These are phyloP conservation scores for Talaromyces sp. DNA, from an alignment of 2,329 filamentous ascomycete genomes.

Conservation along the genomic window DNA sequence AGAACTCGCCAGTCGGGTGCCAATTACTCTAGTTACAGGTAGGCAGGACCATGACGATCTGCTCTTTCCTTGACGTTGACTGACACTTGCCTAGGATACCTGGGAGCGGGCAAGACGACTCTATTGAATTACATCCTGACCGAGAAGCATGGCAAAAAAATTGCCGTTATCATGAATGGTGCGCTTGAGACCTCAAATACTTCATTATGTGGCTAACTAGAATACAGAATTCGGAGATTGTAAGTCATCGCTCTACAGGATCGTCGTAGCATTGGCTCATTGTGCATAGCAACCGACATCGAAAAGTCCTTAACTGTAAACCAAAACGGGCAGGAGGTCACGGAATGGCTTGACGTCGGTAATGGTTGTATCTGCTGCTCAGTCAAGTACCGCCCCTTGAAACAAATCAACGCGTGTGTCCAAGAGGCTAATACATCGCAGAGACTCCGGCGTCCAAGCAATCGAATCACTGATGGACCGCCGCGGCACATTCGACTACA, in stretches of 20 bases:
- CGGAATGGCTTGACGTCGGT: constrained; percentile 92
- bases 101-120: constrained; percentile 94
- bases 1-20: constrained; percentile 39
- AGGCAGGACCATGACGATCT: constrained; percentile 15
- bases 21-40: constrained; percentile 52
- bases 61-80: neutral
- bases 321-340: constrained; percentile 74
- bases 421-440: constrained; percentile 31
- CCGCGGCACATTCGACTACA: constrained; percentile 93
- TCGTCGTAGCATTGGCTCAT: neutral
- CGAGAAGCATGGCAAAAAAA: constrained; percentile 93
- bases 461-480: constrained; percentile 96
- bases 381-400: constrained; percentile 63
- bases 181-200: constrained; percentile 26
- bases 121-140: constrained; percentile 93
- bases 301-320: constrained; percentile 93
- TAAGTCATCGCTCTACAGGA: constrained; percentile 41
- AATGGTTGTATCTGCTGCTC: constrained; percentile 98
- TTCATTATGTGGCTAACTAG: constrained; percentile 18
- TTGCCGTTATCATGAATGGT: constrained; percentile 96
- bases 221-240: constrained; percentile 72
- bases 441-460: constrained; percentile 87
- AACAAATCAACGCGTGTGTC: no score
- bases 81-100: constrained; percentile 63
- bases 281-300: constrained; percentile 71